These are phyloP conservation scores for Dentipellis fragilis DNA, from an alignment of 768 basidiomycete species.

Conservation along the genomic window DNA sequence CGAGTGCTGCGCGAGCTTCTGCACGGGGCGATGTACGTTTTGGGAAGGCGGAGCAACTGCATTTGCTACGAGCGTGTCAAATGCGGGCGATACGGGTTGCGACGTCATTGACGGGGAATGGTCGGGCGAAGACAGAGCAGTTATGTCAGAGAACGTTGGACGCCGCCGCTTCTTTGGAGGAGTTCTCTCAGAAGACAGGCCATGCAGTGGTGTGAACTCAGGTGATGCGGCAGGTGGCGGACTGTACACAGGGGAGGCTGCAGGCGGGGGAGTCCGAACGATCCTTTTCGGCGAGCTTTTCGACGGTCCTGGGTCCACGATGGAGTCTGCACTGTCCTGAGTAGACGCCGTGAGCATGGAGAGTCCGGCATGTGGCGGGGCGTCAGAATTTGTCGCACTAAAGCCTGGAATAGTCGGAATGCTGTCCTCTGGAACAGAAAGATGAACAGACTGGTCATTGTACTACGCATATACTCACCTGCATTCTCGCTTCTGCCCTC, in stretches of 20 bases:
- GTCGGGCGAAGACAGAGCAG: neutral
- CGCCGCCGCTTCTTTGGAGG: neutral
- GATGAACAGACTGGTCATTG: no score
- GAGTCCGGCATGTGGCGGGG: neutral
- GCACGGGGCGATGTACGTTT: neutral
- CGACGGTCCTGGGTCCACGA: neutral
- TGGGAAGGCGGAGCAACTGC: constrained; percentile 37
- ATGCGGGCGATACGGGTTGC: neutral
- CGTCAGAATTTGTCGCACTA: neutral
- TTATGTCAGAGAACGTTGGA: neutral
- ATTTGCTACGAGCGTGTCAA: neutral
- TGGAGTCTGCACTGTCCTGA: no score
- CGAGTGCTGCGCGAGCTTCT: neutral
- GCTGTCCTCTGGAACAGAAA: neutral
- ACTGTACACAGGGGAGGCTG: neutral
- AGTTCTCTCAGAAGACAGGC: neutral
- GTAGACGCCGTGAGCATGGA: no score
- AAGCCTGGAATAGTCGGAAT: neutral
- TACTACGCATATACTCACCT: neutral
- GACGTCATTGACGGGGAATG: neutral
- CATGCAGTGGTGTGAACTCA: neutral
- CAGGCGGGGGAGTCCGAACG: neutral
- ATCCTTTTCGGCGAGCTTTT: neutral
- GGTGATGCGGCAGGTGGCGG: neutral
- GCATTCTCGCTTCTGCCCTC: neutral